Evolutionary conservation across 2,329 filamentous ascomycete species (phyloP).

Genomic region (Sporothrix brasiliensis): DNA sequence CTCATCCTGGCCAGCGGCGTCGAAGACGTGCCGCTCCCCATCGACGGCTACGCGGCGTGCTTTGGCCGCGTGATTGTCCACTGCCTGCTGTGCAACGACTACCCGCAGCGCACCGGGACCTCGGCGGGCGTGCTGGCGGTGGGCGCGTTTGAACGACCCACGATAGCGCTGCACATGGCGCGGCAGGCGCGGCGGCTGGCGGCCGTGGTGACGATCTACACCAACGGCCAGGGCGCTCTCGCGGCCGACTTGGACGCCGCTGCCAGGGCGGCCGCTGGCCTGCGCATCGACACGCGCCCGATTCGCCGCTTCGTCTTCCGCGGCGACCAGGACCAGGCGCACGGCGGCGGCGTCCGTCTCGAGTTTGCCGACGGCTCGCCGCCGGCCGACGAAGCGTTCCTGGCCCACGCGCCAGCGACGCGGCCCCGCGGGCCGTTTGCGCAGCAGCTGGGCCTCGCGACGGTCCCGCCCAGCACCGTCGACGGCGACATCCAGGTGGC

Average conservation of each 20-base stretch:
- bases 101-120: slow-evolving; percentile 52
- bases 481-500: slow-evolving; percentile 8
- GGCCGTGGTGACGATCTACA: background rate
- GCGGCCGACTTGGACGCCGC: background rate
- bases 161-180: slow-evolving; percentile 9
- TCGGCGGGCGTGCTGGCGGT: slow-evolving; percentile 50
- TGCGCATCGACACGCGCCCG: background rate
- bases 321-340: slow-evolving; percentile 5
- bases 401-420: background rate
- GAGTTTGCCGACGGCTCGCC: background rate
- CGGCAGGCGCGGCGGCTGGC: slow-evolving; percentile 12
- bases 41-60: slow-evolving; percentile 58
- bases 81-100: slow-evolving; percentile 64
- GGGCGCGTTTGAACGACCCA: background rate
- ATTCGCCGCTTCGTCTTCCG: background rate
- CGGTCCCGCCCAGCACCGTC: background rate
- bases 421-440: slow-evolving; percentile 7
- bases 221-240: background rate
- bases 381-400: slow-evolving; percentile 1
- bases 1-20: slow-evolving; percentile 55
- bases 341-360: background rate
- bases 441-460: background rate
- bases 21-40: slow-evolving; percentile 54
- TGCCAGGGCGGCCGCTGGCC: background rate
- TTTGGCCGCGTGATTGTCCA: slow-evolving; percentile 61